Conservation (phyloP, 352 stramenopile species). For the Hyaloperonospora brassicae region DNA sequence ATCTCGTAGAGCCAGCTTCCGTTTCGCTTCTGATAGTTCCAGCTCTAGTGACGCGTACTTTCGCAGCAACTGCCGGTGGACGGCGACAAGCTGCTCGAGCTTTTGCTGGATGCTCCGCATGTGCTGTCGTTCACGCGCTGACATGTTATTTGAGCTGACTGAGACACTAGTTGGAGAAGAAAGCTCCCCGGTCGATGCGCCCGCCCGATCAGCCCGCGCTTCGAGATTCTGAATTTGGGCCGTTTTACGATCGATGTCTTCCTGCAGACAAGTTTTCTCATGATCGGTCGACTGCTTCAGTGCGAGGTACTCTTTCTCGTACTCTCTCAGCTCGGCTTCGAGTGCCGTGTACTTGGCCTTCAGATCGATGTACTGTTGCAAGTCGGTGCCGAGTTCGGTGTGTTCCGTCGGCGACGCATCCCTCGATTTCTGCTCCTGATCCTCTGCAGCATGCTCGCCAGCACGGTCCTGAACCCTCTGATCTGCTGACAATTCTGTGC, state of each 20-base stretch:
- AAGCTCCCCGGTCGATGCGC: conserved; percentile 23
- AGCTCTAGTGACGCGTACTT: conserved; percentile 88
- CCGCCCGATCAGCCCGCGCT: conserved; percentile 38
- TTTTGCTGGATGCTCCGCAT: conserved; percentile 88
- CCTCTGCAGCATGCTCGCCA: conserved; percentile 15
- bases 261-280: conserved; percentile 49
- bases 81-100: conserved; percentile 85
- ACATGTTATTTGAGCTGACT: conserved; percentile 47
- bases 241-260: conserved; percentile 66
- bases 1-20: conserved; percentile 85
- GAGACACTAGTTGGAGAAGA: conserved; percentile 23
- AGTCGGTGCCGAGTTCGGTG: conserved; percentile 17
- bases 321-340: conserved; percentile 54
- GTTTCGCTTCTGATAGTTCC: conserved; percentile 80
- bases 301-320: conserved; percentile 61
- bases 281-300: conserved; percentile 45
- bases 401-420: conserved; percentile 13
- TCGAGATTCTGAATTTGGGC: conserved; percentile 57
- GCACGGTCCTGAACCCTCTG: conserved; percentile 13
- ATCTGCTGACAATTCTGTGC: conserved; percentile 18
- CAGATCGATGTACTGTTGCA: conserved; percentile 29
- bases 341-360: conserved; percentile 47
- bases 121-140: conserved; percentile 72
- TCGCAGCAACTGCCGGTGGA: conserved; percentile 83
- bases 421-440: conserved; percentile 15